These are phyloP conservation scores for Coemansia sp. DNA, from an alignment of 192 early-diverging fungal species.

Conservation along the genomic window DNA sequence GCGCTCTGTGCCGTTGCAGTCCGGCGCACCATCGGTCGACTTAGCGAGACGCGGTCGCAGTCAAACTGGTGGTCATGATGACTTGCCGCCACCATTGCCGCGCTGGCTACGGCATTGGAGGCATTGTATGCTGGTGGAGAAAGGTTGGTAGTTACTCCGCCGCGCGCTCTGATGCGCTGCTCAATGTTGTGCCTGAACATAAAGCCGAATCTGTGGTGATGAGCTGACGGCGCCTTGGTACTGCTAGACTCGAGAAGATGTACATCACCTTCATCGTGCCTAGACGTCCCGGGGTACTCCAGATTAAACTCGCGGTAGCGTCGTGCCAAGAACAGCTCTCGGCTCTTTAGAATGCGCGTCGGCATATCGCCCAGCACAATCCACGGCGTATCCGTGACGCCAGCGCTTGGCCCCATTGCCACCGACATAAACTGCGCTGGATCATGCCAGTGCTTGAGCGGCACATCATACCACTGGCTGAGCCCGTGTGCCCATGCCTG, in stretches of 20 bases:
- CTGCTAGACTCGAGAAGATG: constrained; percentile 1
- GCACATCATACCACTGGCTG: constrained; percentile 34
- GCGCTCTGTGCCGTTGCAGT: not conserved
- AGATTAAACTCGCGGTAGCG: constrained; percentile 50
- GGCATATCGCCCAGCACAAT: constrained; percentile 50
- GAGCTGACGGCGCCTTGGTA: not conserved
- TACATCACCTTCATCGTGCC: constrained; percentile 3
- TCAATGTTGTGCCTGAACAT: constrained; percentile 9
- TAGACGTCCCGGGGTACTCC: constrained; percentile 32
- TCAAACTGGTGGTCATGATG: constrained; percentile 24
- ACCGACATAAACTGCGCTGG: constrained; percentile 50
- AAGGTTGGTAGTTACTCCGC: constrained; percentile 22
- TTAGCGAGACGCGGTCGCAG: constrained; percentile 30
- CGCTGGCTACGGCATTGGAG: constrained; percentile 26
- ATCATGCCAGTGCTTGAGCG: constrained; percentile 48
- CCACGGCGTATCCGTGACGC: constrained; percentile 51
- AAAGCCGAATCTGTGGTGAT: not conserved
- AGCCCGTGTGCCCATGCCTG: constrained; percentile 41
- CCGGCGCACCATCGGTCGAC: constrained; percentile 3
- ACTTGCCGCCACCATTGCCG: constrained; percentile 24
- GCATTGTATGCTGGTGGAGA: constrained; percentile 8
- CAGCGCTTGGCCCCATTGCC: constrained; percentile 39
- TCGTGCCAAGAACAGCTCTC: constrained; percentile 48
- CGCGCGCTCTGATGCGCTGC: constrained; percentile 14
- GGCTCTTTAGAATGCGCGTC: constrained; percentile 50